Evolutionary conservation across 345 rosid genomes (phyloP).

Genomic region (Aegle marmelos): DNA sequence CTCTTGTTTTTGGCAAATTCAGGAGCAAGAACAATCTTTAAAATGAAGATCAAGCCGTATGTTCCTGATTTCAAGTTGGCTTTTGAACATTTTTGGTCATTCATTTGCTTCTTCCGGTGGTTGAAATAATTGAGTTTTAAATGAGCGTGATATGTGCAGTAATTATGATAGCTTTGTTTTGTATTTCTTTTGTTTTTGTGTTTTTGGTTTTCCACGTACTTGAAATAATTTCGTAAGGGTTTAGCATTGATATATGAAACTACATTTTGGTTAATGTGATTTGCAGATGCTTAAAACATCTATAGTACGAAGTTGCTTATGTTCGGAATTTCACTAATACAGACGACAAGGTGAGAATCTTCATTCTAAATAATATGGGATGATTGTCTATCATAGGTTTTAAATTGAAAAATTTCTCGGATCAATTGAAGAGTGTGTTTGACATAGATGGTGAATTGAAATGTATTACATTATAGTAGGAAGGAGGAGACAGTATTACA

Average conservation of each 20-base stretch:
- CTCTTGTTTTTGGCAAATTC: no score
- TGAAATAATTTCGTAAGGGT: not conserved
- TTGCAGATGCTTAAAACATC: constrained; percentile 62
- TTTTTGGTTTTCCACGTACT: not conserved
- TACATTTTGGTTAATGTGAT: not conserved
- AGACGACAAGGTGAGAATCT: constrained; percentile 72
- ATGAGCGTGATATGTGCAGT: not conserved
- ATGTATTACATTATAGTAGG: not conserved
- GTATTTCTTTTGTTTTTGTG: not conserved
- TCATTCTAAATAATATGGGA: not conserved
- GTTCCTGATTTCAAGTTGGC: no score
- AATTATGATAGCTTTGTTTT: not conserved
- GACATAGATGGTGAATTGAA: not conserved
- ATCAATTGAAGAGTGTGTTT: not conserved
- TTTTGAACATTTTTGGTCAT: not conserved
- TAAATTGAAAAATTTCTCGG: not conserved
- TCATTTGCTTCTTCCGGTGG: not conserved
- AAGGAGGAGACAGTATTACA: not conserved
- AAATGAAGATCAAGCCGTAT: no score
- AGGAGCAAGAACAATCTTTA: no score
- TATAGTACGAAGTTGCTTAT: constrained; percentile 72
- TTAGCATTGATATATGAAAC: not conserved
- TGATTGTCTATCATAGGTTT: not conserved
- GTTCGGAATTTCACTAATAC: constrained; percentile 88
- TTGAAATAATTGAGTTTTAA: not conserved